Evolutionary conservation across 805 yeast species (phyloP).

Genomic region (Kluyveromyces siamensis): DNA sequence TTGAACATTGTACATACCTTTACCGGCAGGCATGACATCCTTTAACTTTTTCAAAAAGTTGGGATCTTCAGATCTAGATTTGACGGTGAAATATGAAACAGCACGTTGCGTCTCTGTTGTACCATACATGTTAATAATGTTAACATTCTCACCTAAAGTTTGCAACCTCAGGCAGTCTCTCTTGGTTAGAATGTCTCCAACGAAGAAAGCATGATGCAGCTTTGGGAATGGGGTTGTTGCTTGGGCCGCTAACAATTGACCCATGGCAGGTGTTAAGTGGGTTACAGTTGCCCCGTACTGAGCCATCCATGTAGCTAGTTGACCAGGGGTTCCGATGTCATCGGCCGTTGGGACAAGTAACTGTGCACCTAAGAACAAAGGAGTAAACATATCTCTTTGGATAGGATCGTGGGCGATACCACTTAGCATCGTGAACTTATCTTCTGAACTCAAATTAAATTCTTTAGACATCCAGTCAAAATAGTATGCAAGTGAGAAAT

Average conservation of each 20-base stretch:
- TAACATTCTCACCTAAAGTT: slow-evolving; percentile 80
- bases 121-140: slow-evolving; percentile 96
- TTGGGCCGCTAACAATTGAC: slow-evolving; percentile 92
- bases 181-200: slow-evolving; percentile 94
- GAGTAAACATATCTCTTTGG: slow-evolving; percentile 98
- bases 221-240: slow-evolving; percentile 80
- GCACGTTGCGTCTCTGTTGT: slow-evolving; percentile 99
- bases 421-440: slow-evolving; percentile 91
- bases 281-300: slow-evolving; percentile 88
- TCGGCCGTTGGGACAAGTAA: slow-evolving; percentile 90
- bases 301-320: slow-evolving; percentile 95
- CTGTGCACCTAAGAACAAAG: slow-evolving; percentile 90
- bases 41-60: slow-evolving; percentile 73
- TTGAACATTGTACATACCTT: slow-evolving; percentile 94
- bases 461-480: slow-evolving; percentile 97
- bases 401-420: slow-evolving; percentile 99
- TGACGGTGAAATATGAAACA: slow-evolving; percentile 87
- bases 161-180: slow-evolving; percentile 93
- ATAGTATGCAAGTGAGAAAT: slow-evolving; percentile 91
- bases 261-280: slow-evolving; percentile 99
- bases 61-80: slow-evolving; percentile 60
- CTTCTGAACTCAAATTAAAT: slow-evolving; percentile 67
- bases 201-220: slow-evolving; percentile 94
- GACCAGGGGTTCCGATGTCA: slow-evolving; percentile 98
- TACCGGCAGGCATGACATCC: slow-evolving; percentile 97